Percentiles rank a stretch among this genome's conserved stretches.
phyloP scores from a whole-genome alignment of 1,139 yeast genomes.

The Taphrina confusa region DNA sequence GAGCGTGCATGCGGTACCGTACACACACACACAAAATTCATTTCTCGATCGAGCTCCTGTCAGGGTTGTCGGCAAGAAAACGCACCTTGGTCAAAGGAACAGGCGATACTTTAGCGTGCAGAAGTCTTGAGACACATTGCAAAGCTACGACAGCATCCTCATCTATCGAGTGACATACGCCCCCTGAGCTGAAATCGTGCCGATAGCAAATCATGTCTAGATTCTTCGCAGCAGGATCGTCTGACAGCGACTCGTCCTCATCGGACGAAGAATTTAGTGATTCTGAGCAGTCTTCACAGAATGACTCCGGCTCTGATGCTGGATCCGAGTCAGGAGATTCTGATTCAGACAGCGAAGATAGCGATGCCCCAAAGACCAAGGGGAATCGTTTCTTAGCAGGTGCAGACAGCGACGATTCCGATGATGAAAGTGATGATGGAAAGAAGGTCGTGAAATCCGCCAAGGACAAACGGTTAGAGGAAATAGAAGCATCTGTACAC shows the following conservation, averaged over 20 bases:
- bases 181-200: too few species aligned
- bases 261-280: constrained; percentile 50
- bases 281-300: constrained; percentile 46
- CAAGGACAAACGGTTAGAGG: constrained; percentile 87
- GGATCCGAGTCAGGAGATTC: constrained; percentile 47
- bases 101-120: too few species aligned
- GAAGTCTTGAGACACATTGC: too few species aligned
- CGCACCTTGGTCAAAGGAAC: too few species aligned
- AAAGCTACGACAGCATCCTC: too few species aligned
- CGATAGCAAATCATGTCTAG: constrained; percentile 58
- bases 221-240: constrained; percentile 67
- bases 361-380: constrained; percentile 50
- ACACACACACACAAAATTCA: too few species aligned
- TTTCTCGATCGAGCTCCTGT: too few species aligned
- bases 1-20: too few species aligned
- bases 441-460: constrained; percentile 90
- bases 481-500: constrained; percentile 68
- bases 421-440: constrained; percentile 62
- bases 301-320: constrained; percentile 49
- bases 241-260: constrained; percentile 54
- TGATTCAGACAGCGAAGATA: constrained; percentile 39
- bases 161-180: too few species aligned
- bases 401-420: constrained; percentile 56
- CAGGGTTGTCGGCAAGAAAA: too few species aligned
- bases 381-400: constrained; percentile 46